Base-by-base conservation (phyloP, 257 asterid species). In the Rehmannia glutinosa region DNA sequence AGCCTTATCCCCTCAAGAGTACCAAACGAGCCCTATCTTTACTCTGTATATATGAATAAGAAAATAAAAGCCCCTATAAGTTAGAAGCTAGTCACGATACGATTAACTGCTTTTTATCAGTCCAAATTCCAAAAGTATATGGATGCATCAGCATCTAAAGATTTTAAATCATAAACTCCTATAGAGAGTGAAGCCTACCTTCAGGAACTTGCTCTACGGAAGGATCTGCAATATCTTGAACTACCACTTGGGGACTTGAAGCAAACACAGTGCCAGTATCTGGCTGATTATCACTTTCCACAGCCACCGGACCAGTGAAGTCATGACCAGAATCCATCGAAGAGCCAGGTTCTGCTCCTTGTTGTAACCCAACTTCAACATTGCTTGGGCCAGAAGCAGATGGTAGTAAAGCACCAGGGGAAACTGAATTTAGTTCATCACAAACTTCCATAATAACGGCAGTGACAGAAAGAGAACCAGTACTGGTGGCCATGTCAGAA, bases 301-400 rank as follows among this genome's bases (percentile, higher is more conserved):
- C 27, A 55, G 42, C 72, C 63, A 66, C 71, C 32, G 78, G 70
- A 63, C 69, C 76, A 73, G 77, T 28, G n/a, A n/a, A n/a, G n/a
- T n/a, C n/a, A n/a, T n/a, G n/a, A n/a, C n/a, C n/a, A n/a, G n/a
- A n/a, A n/a, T n/a, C n/a, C 60, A 67, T 25, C 32, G 68, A 46
- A 56, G 81, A 51, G 68, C 19, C 28, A 38, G 78, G 12, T 13
- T 10, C n/a, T 16, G 36, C 42, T 56, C 61, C 77, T 64, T 64
- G n/a, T 64, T 64, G 71, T 12, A 68, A 47, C 62, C 27, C 47
- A 11, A 46, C 35, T 36, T 75, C 71, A 32, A 62, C 73, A 61
- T 73, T 76, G 68, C n/a, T n/a, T n/a, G n/a, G n/a, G 68, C 43
- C 78, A 72, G 87, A 68, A 77, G 69, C 73, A 59, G 76, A 71